Evolutionary conservation across 768 basidiomycete species (phyloP), one percentile per base, ranked within the genome.

Genomic region (Kwoniella sp.): DNA sequence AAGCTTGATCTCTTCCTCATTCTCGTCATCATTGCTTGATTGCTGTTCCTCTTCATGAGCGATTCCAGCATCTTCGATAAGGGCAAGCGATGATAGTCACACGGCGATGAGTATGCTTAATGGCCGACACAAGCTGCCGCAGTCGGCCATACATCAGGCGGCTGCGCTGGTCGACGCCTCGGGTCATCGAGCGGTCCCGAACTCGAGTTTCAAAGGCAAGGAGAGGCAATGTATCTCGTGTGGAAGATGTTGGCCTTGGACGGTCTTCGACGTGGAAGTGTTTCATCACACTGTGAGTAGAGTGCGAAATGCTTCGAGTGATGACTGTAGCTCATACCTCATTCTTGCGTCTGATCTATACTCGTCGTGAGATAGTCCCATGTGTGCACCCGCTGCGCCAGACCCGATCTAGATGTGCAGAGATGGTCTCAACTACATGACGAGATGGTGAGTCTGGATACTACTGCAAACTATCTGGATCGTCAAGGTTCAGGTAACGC

Each of bases 171-270:
- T 45, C 41, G 11, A 11, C 11, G 9, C 41, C 3, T 11, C 41
- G 9, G 41, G 41, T 17, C 11, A 45, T 11, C 41, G 41, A 45
- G 41, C 15, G 17, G 20, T 45, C 41, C 41, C 41, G 5, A 45
- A 45, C 17, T 45, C 41, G 15, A 45, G 41, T 17, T 20, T 45
- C 11, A 45, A 45, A 17, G 41, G 41, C 11, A 45, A 45, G 41
- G 41, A 45, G 20, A 60, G 20, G 52, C 48, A 60, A n/a, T 60
- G 58, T 52, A 60, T 60, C 20, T 60, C 58, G 30, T 60, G 58
- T 52, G 58, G 58, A 9, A 60, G 51, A 30, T 37, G 47, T 15
- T 60, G 58, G 58, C 58, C 58, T n/a, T 60, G 58, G 58, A 34
- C 51, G 2, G 30, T 30, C 12, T 60, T 60, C 25, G 45, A 52